Evolutionary conservation across 2,329 filamentous ascomycete genomes (phyloP), one percentile per base, ranked within the genome.

Genomic region (Zasmidium angulare): DNA sequence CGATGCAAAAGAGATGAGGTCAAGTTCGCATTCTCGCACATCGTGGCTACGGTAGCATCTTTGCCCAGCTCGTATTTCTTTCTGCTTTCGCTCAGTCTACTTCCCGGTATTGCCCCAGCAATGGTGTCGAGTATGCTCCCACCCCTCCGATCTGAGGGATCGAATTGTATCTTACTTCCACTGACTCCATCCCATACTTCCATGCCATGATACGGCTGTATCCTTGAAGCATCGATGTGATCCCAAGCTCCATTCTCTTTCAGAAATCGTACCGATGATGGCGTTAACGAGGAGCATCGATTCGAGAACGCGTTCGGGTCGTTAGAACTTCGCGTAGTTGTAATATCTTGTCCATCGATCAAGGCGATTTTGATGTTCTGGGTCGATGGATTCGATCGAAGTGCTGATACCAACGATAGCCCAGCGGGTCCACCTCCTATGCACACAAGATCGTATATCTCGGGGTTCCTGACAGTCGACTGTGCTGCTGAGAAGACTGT

Each of bases 131-230:
- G 36, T 50, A 72, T 54, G 3, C 68, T 63, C 9, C 54, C 50
- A 2, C 60, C 59, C 20, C 56, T 20, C 36, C 63, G 60, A 22
- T 72, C 66, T 23, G 65, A 19, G 1, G 68, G 67, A 61, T 75
- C 72, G 75, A 99, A 99, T 67, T 91, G 89, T 73, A 99, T 95
- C 67, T 88, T 86, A 36, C 92, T 90, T 60, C 87, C 92, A 46
- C 89, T 90, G 58, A 96, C 86, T 63, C 93, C 96, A 74, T 99
- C 95, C 95, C 96, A 99, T 29, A 98, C 95, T 74, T 96, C 89
- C 95, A 99, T 99, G 69, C 93, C 90, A 60, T 96, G 88, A 75
- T 97, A 99, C 0, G 87, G 84, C 78, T 97, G 93, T 31, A 95
- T 85, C 29, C 95, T 86, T 4, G 85, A 80, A 46, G 81, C 78